Evolutionary conservation across 768 basidiomycete genomes (phyloP).

Genomic region (Thelephora ganbajun): DNA sequence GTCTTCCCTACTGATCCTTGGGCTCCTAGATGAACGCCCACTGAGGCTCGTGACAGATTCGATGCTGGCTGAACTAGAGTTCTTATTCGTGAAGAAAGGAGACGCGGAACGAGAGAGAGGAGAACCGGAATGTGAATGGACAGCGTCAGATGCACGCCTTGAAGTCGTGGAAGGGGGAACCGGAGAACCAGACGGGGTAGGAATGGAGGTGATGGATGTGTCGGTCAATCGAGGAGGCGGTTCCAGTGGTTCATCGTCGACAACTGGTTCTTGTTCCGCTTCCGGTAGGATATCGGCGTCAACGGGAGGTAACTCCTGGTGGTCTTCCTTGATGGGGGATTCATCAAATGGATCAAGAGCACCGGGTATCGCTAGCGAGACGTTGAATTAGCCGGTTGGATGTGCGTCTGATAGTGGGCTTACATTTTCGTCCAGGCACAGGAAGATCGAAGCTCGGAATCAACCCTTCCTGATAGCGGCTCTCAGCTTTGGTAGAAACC

Average conservation of each 20-base stretch:
- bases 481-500: conserved; percentile 9
- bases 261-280: conserved; percentile 4
- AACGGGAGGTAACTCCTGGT: background rate
- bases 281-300: conserved; percentile 2
- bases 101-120: conserved; percentile 8
- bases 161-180: conserved; percentile 4
- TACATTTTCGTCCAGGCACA: conserved; percentile 7
- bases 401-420: background rate
- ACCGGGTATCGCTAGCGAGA: background rate
- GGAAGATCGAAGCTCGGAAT: conserved; percentile 22
- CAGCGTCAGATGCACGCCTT: conserved; percentile 5
- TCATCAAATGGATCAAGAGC: conserved; percentile 13
- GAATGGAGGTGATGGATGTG: background rate
- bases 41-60: conserved; percentile 8
- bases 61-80: conserved; percentile 11
- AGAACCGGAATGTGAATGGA: conserved; percentile 6
- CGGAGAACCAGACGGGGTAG: background rate
- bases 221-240: too few relatives aligned
- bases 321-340: conserved; percentile 15
- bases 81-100: conserved; percentile 7
- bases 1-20: conserved; percentile 39
- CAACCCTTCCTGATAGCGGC: conserved; percentile 12
- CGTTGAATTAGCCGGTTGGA: background rate
- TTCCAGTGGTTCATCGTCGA: background rate
- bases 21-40: conserved; percentile 17